Conservation (phyloP, 129 eudicot species). For the Helianthus tuberosus region DNA sequence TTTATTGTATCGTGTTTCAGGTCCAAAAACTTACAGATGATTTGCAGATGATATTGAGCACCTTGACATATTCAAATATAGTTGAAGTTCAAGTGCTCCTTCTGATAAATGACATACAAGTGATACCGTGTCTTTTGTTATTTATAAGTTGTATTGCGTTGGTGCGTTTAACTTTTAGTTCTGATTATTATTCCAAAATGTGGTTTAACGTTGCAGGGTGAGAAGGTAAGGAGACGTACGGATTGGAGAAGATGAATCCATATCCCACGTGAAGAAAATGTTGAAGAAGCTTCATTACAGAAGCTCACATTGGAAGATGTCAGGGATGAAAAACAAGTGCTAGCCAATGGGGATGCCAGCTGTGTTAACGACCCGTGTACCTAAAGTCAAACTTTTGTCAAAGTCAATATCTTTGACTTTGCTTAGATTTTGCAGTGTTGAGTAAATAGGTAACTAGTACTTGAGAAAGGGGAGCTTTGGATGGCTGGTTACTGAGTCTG, state of each 20-base stretch:
- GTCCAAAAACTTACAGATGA: conserved; percentile 55
- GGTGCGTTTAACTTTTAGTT: not conserved
- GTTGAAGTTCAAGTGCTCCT: conserved; percentile 68
- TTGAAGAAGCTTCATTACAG: conserved; percentile 37
- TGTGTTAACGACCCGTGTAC: not conserved
- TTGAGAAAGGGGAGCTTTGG: not conserved
- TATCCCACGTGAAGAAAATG: conserved; percentile 18
- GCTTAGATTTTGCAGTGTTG: not conserved
- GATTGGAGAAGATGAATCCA: conserved; percentile 64
- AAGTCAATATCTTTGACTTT: not conserved
- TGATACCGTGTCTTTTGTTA: no score
- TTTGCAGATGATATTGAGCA: conserved; percentile 56
- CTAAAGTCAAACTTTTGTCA: not conserved
- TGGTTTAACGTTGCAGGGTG: conserved; percentile 42
- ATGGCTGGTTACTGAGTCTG: conserved; percentile 17
- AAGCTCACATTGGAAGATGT: conserved; percentile 45
- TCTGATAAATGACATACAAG: not conserved
- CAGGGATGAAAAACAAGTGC: not conserved
- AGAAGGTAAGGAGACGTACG: conserved; percentile 59
- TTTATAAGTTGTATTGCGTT: not conserved
- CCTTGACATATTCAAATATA: conserved; percentile 44
- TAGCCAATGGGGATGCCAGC: not conserved
- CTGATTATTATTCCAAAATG: not conserved
- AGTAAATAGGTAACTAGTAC: not conserved
- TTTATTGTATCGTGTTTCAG: conserved; percentile 44